phyloP scores from a whole-genome alignment of 2,329 filamentous ascomycete genomes.

The Bipolaris oryzae region DNA sequence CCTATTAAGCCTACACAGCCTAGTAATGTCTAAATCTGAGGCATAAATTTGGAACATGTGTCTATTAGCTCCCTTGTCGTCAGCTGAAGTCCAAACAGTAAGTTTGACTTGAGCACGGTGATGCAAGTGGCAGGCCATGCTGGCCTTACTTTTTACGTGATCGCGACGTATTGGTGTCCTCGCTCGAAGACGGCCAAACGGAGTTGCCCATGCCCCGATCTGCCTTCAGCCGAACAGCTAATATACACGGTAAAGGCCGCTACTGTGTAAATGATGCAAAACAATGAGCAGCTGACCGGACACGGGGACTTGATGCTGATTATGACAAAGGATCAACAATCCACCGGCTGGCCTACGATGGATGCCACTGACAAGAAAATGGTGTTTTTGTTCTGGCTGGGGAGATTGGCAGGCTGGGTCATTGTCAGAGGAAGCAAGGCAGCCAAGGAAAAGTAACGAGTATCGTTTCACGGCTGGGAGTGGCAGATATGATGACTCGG shows the following conservation, averaged over 20 bases:
- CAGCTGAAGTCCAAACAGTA: background rate
- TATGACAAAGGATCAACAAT: background rate
- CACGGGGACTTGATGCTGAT: background rate
- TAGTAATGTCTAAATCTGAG: background rate
- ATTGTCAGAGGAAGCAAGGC: slow-evolving; percentile 1
- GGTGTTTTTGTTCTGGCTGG: background rate
- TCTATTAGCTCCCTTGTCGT: background rate
- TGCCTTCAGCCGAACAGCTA: background rate
- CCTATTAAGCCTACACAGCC: slow-evolving; percentile 1
- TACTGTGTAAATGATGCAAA: background rate
- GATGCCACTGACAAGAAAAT: background rate
- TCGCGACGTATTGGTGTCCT: background rate
- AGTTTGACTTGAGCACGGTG: background rate
- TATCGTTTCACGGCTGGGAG: slow-evolving; percentile 7
- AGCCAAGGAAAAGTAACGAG: background rate
- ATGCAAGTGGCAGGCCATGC: background rate
- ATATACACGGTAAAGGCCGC: background rate
- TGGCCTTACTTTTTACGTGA: background rate
- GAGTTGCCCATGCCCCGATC: background rate
- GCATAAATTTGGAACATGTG: background rate
- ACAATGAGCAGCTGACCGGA: background rate
- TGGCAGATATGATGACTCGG: background rate
- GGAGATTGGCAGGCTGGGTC: background rate
- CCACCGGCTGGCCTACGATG: background rate
- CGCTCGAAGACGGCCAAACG: background rate